Base-by-base conservation (phyloP, 2,329 filamentous ascomycete genomes). In the Orbilia quercus region DNA sequence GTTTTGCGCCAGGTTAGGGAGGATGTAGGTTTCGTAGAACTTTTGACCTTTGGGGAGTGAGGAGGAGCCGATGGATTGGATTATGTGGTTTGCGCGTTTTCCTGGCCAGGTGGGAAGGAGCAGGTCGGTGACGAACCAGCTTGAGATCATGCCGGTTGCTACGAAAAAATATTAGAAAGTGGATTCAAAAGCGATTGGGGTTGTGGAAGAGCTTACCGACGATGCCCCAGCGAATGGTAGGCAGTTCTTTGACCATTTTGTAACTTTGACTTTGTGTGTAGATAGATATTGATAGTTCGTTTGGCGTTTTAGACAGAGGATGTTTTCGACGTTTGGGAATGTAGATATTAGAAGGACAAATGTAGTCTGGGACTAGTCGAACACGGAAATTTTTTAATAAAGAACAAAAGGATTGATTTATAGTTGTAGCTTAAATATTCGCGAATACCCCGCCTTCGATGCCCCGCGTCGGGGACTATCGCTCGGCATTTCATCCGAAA, bases 71-170 rank as follows among this genome's bases (percentile, higher is more conserved):
- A 84, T 80, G 6, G 81, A 80, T 75, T 82, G 80, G 38, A 84
- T 81, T 3, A 81, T 76, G 62, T 84, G 82, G 4, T 78, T 80
- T 25, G 80, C 81, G 55, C 80, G 79, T 0, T 80, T 79, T 36
- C 81, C 78, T 1, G 77, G 23, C 64, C 64, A 69, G 12, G 82
- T 79, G 5, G 79, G 67, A n/a, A 82, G 75, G 7, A 81, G 67
- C 2, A 84, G 77, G 70, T 84, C 82, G 3, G 76, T 75, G 0
- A 83, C 81, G 73, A 84, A 84, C 82, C 82, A 84, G 11, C 80
- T 81, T 0, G 82, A 82, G 53, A 84, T 83, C 48, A 81, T 76
- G 14, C 83, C 83, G 0, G 82, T 83, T 40, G 80, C 81, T 66
- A 80, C n/a, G 76, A 31, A 4, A 18, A 11, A 20, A 4, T 45